Evolutionary conservation across 1,284 basidiomycete species (phyloP).

Genomic region (Macrocystidia cucumis): DNA sequence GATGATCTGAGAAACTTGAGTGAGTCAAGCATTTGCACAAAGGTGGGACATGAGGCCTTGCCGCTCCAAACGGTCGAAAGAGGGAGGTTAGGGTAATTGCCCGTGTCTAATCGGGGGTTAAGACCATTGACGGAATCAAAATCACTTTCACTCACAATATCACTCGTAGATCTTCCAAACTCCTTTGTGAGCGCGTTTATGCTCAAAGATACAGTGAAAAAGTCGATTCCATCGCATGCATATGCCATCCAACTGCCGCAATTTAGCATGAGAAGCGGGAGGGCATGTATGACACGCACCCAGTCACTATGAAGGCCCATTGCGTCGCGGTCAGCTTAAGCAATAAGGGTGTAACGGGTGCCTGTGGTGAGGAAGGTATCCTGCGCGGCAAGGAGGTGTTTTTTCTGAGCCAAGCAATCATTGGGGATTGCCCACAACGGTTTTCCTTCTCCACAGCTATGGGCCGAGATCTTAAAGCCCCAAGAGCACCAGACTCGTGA

Average conservation of each 20-base stretch:
- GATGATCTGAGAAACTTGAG: constrained; percentile 27
- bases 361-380: no score
- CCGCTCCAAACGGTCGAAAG: constrained; percentile 83
- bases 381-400: no score
- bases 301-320: no score
- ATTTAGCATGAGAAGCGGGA: no score
- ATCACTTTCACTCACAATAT: constrained; percentile 39
- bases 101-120: constrained; percentile 41
- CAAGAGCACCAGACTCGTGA: no score
- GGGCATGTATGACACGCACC: no score
- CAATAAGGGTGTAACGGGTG: no score
- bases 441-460: no score
- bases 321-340: no score
- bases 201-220: constrained; percentile 78
- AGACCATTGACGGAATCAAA: constrained; percentile 3
- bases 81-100: constrained; percentile 91
- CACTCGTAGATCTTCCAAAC: constrained; percentile 37
- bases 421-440: no score
- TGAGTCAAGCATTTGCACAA: neutral
- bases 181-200: constrained; percentile 46
- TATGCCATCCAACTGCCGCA: constrained; percentile 70
- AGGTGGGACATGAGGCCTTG: constrained; percentile 22
- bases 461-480: no score
- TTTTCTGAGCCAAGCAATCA: no score
- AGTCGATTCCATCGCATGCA: constrained; percentile 78